Evolutionary conservation across 2,329 filamentous ascomycete species (phyloP).

Genomic region (Colletotrichum lindemuthianum): DNA sequence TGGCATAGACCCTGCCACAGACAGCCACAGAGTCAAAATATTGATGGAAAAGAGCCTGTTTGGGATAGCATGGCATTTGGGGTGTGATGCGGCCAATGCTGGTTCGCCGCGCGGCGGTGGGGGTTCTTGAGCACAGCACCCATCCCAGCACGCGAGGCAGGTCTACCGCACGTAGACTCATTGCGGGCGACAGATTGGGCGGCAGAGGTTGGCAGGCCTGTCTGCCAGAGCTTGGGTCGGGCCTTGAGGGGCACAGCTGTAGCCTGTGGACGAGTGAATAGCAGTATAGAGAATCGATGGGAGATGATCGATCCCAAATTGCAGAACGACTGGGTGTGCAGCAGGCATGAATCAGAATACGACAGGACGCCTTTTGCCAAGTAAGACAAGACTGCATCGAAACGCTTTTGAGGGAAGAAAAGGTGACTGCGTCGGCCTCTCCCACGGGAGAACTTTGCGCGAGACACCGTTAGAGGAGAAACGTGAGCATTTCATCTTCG

Average conservation of each 20-base stretch:
- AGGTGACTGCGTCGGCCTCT: conserved; percentile 10
- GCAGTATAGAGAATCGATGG: background rate
- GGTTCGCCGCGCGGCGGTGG: conserved; percentile 16
- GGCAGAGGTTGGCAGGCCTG: background rate
- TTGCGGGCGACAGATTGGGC: background rate
- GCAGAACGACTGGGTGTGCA: background rate
- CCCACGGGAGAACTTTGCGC: background rate
- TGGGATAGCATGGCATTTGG: background rate
- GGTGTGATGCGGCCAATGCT: conserved; percentile 10
- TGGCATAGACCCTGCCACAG: conserved; percentile 5
- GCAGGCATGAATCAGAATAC: conserved; percentile 15
- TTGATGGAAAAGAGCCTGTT: conserved; percentile 31
- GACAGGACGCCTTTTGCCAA: background rate
- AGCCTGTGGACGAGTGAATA: background rate
- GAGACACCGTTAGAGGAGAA: conserved; percentile 21
- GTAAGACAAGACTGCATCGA: background rate
- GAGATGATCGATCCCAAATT: background rate
- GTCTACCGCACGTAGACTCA: conserved; percentile 2
- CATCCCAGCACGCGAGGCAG: background rate
- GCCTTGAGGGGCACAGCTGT: conserved; percentile 1
- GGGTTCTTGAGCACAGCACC: background rate
- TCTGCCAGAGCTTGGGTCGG: background rate
- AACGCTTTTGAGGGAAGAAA: conserved; percentile 11
- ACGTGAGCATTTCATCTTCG: background rate
- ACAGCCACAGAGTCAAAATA: conserved; percentile 18